Base-by-base conservation (phyloP, 495 filamentous ascomycete genomes). In the Penicillium maclennaniae region DNA sequence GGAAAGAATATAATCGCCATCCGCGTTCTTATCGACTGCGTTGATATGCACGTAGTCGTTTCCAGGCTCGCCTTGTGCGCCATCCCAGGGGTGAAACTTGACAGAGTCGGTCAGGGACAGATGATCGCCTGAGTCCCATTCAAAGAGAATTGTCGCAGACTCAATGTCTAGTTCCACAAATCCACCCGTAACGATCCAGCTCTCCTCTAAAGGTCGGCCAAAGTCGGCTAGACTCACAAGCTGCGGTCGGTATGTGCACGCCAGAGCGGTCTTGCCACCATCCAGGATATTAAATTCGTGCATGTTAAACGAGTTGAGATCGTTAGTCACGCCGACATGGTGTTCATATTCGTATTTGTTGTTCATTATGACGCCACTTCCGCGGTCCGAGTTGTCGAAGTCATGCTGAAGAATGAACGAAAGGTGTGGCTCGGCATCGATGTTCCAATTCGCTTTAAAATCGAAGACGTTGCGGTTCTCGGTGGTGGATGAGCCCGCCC, bases 11-110 rank as follows among this genome's bases (percentile, higher is more conserved):
- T 81, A 85, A 60, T 82, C 74, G 12, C 81, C 80, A 2, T 67
- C 62, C 0, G 48, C 50, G 54, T 79, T 75, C 60, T 79, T 79
- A 61, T 83, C 81, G 43, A 84, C 70, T 9, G 77, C 72, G 63
- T 83, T 83, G 59, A 83, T 74, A 53, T 83, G 81, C 62, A 83
- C 79, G 56, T 80, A 83, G 53, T 85, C 80, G 71, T 72, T 78
- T 8, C 60, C 67, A 2, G 59, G 62, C 1, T 42, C 34, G 20
- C 16, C 54, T 34, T 45, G 40, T 6, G 54, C 25, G 12, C 38
- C 17, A 26, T 36, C 19, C 17, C 12, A 25, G 7, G 50, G 14
- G 21, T 27, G 6, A 7, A 61, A 51, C 9, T 52, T 28, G 1
- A 69, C 42, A 14, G 47, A 52, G 37, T 70, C 70, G 10, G 26